Conservation (phyloP, 2,329 filamentous ascomycete genomes). For the Trichoderma atrobrunneum region DNA sequence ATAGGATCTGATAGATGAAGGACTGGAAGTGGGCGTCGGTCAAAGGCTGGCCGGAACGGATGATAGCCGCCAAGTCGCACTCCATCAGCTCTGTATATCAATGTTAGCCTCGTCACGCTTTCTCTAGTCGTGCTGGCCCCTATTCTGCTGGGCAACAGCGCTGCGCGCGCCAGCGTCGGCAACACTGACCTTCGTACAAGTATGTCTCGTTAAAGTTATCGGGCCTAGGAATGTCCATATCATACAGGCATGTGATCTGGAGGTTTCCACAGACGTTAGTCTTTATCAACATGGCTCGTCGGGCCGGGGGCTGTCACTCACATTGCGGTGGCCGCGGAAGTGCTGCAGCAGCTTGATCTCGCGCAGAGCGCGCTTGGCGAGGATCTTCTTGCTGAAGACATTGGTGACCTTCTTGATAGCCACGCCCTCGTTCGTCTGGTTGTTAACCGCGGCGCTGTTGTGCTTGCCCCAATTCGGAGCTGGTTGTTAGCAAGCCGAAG, state of each 20-base stretch:
- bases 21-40: conserved; percentile 99
- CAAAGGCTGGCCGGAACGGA: conserved; percentile 91
- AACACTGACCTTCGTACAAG: conserved; percentile 81
- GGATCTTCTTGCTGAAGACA: conserved; percentile 99
- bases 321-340: conserved; percentile 86
- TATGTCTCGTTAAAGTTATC: conserved; percentile 99
- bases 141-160: background rate
- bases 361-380: conserved; percentile 93
- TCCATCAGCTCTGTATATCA: conserved; percentile 83
- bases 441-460: conserved; percentile 83
- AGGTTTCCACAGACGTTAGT: background rate
- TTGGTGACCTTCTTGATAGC: conserved; percentile 99
- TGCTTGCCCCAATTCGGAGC: conserved; percentile 22
- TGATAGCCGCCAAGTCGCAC: conserved; percentile 96
- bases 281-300: background rate
- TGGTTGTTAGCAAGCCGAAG: conserved; percentile 26
- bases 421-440: conserved; percentile 85
- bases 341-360: conserved; percentile 99
- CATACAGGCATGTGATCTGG: conserved; percentile 96
- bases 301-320: conserved; percentile 43
- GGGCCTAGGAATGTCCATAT: conserved; percentile 97
- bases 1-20: conserved; percentile 99
- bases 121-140: background rate
- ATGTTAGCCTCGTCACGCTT: conserved; percentile 22
- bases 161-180: background rate